A percentile compares a stretch with the other conserved stretches of the same genome.
Evolutionary conservation across 163 green algal genomes (phyloP).

Genomic region (Scenedesmus sp.): DNA sequence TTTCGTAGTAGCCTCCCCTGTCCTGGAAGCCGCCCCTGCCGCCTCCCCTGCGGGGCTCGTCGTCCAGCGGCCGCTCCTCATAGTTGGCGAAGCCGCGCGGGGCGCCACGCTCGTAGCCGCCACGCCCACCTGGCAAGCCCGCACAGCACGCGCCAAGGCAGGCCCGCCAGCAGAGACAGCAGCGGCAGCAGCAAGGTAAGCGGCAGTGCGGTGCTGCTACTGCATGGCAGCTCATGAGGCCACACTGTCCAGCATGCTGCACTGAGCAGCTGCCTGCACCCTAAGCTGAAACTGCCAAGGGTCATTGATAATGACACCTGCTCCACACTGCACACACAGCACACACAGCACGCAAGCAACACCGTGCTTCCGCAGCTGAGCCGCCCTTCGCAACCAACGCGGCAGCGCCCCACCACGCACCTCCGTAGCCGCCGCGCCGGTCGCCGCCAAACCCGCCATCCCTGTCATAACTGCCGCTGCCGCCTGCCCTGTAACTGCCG

Average conservation of each 20-base stretch:
- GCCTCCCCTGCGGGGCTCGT: not conserved
- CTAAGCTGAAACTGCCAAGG: too few relatives aligned
- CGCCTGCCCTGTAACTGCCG: conserved; percentile 15
- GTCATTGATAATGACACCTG: too few relatives aligned
- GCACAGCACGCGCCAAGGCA: not conserved
- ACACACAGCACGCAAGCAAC: not conserved
- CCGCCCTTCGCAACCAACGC: too few relatives aligned
- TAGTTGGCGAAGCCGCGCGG: conserved; percentile 45
- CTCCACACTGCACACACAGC: too few relatives aligned
- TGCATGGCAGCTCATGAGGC: too few relatives aligned
- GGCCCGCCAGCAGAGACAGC: not conserved
- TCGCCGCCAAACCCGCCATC: not conserved
- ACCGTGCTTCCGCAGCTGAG: too few relatives aligned
- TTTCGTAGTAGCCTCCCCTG: conserved; percentile 14
- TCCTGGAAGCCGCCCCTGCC: conserved; percentile 24
- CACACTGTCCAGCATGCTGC: too few relatives aligned
- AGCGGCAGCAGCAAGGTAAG: too few relatives aligned
- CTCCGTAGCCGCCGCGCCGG: conserved; percentile 31
- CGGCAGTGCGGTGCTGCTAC: not conserved
- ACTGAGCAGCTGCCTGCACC: too few relatives aligned
- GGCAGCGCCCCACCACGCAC: not conserved
- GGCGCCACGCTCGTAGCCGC: not conserved
- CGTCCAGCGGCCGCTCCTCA: conserved; percentile 28
- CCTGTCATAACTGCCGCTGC: conserved; percentile 26
- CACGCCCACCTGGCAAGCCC: not conserved